Conservation (phyloP, 148 eudicot genomes). For the Mesembryanthemum crystallinum region DNA sequence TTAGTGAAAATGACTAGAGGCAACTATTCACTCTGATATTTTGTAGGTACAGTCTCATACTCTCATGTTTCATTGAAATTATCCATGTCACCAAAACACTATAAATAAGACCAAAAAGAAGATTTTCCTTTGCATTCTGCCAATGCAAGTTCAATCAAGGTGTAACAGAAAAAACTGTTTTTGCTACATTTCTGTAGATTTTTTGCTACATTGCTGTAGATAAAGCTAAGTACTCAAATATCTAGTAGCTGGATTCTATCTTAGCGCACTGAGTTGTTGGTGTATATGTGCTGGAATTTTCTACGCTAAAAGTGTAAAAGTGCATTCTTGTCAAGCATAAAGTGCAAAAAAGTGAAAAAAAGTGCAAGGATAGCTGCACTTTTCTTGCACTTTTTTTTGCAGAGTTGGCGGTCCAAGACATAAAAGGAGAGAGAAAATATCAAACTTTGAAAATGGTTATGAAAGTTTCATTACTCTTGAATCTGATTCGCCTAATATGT, state of each 20-base stretch:
- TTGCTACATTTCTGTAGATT: background rate
- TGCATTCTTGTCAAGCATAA: background rate
- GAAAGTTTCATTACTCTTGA: background rate
- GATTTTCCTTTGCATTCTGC: too few species aligned
- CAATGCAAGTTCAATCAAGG: too few species aligned
- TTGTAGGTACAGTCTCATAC: too few species aligned
- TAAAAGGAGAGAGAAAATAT: background rate
- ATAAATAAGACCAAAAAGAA: too few species aligned
- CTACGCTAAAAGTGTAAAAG: background rate
- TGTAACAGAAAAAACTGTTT: background rate
- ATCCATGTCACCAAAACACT: background rate
- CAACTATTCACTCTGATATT: background rate
- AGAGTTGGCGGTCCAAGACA: background rate
- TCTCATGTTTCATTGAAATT: background rate
- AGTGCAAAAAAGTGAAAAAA: background rate
- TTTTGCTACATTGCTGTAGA: background rate
- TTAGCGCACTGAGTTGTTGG: background rate
- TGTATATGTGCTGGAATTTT: background rate
- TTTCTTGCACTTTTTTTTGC: background rate
- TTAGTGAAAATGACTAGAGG: background rate
- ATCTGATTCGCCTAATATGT: slow-evolving; percentile 1
- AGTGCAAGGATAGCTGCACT: slow-evolving; percentile 1
- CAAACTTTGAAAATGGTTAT: background rate
- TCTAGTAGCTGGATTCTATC: background rate
- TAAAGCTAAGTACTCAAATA: background rate